These are phyloP conservation scores for Dactylis glomerata DNA, from an alignment of 176 grass and related monocot genomes.

Conservation along the genomic window DNA sequence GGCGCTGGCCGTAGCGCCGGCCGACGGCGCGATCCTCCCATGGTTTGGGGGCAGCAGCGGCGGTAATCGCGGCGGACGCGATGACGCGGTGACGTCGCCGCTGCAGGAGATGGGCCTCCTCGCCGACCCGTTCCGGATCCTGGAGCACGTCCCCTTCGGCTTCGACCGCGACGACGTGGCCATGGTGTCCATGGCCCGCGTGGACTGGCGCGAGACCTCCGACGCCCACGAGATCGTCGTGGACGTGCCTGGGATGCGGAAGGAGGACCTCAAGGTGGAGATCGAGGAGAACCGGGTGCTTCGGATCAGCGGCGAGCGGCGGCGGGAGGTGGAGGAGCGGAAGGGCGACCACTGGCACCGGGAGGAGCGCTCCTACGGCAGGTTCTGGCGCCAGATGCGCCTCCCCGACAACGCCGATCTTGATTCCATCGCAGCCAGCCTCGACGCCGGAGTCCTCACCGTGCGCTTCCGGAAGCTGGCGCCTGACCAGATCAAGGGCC, in stretches of 20 bases:
- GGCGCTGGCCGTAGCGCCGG: not conserved
- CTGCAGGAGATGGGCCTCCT: slow-evolving; percentile 33
- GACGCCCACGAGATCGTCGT: slow-evolving; percentile 71
- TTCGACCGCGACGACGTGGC: slow-evolving; percentile 63
- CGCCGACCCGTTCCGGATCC: slow-evolving; percentile 74
- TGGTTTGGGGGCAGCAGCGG: slow-evolving; percentile 44
- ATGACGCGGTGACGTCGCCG: slow-evolving; percentile 18
- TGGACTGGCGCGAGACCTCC: slow-evolving; percentile 76
- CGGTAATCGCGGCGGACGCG: not conserved
- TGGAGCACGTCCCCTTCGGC: slow-evolving; percentile 66
- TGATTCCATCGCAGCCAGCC: slow-evolving; percentile 47
- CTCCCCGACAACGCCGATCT: slow-evolving; percentile 80
- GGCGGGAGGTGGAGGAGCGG: slow-evolving; percentile 40
- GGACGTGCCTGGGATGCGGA: slow-evolving; percentile 71
- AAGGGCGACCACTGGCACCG: slow-evolving; percentile 78
- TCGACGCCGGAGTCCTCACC: slow-evolving; percentile 65
- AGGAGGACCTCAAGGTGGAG: slow-evolving; percentile 75
- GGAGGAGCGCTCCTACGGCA: slow-evolving; percentile 69
- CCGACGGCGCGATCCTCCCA: slow-evolving; percentile 49
- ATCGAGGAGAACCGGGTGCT: slow-evolving; percentile 78
- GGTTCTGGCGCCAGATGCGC: slow-evolving; percentile 93
- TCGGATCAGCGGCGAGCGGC: slow-evolving; percentile 81
- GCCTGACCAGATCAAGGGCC: slow-evolving; percentile 72
- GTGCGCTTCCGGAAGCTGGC: slow-evolving; percentile 64
- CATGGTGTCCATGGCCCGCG: slow-evolving; percentile 48